Conservation (phyloP, 768 basidiomycete species). For the Hygrophoropsis aurantiaca region DNA sequence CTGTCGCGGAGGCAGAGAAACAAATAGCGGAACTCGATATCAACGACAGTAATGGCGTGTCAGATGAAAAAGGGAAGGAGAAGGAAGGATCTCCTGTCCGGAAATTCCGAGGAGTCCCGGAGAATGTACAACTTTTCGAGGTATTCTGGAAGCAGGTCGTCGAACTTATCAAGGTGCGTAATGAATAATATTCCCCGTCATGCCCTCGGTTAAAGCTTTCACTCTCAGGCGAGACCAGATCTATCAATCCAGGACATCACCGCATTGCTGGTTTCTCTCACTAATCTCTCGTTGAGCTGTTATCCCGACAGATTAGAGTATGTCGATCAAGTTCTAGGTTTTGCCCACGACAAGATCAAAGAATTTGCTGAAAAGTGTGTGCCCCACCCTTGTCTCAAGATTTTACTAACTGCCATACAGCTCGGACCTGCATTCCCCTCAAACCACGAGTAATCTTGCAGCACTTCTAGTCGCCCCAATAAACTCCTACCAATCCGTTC, state of each 20-base stretch:
- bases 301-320: conserved; percentile 98
- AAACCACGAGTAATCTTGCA: conserved; percentile 88
- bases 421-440: conserved; percentile 83
- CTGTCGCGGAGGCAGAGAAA: conserved; percentile 21
- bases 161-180: conserved; percentile 87
- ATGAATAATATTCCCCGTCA: background rate
- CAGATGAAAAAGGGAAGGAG: conserved; percentile 50
- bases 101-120: conserved; percentile 95
- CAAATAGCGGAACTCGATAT: conserved; percentile 1
- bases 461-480: conserved; percentile 91
- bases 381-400: background rate
- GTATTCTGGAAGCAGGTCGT: conserved; percentile 99
- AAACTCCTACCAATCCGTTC: conserved; percentile 93
- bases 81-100: conserved; percentile 56
- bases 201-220: conserved; percentile 6
- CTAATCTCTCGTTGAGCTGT: conserved; percentile 93
- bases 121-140: conserved; percentile 93
- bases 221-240: conserved; percentile 95
- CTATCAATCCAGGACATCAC: conserved; percentile 97
- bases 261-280: conserved; percentile 90
- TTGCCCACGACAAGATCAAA: conserved; percentile 82
- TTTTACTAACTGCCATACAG: conserved; percentile 37
- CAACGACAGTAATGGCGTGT: conserved; percentile 16
- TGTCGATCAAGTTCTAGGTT: conserved; percentile 92
- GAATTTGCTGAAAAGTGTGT: conserved; percentile 81